phyloP scores from a whole-genome alignment of 495 filamentous ascomycete species.

The Pyrenula aspistea region DNA sequence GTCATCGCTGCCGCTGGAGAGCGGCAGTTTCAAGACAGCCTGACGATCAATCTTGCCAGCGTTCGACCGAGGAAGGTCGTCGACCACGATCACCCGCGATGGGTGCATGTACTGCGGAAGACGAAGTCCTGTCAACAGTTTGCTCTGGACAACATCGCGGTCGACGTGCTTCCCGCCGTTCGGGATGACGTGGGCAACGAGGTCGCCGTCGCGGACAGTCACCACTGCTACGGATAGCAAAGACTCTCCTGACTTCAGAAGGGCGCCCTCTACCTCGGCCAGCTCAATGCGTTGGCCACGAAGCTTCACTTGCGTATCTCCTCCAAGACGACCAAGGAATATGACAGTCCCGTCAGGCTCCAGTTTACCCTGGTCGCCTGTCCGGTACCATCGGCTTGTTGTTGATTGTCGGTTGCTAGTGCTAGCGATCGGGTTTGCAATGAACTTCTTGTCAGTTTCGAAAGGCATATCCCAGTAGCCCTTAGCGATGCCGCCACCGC shows the following conservation, averaged over 20 bases:
- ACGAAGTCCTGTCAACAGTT: slow-evolving; percentile 8
- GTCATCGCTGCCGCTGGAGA: slow-evolving; percentile 3
- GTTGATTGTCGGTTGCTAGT: slow-evolving; percentile 6
- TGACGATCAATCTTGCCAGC: slow-evolving; percentile 31
- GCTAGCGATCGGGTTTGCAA: slow-evolving; percentile 9
- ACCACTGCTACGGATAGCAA: background rate
- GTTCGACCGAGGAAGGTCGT: slow-evolving; percentile 25
- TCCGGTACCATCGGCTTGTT: slow-evolving; percentile 25
- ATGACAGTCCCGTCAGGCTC: slow-evolving; percentile 23
- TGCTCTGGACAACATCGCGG: slow-evolving; percentile 5
- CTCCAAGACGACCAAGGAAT: slow-evolving; percentile 25
- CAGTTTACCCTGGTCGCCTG: slow-evolving; percentile 26
- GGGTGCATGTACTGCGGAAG: slow-evolving; percentile 39
- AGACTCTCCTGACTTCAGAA: slow-evolving; percentile 2
- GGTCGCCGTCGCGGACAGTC: background rate
- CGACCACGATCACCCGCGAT: slow-evolving; percentile 18
- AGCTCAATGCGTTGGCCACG: slow-evolving; percentile 39
- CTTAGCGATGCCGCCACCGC: slow-evolving; percentile 16
- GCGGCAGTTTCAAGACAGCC: slow-evolving; percentile 10
- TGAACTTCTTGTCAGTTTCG: slow-evolving; percentile 11
- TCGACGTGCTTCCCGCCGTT: background rate
- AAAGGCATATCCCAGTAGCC: slow-evolving; percentile 21
- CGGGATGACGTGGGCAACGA: background rate
- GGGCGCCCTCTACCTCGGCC: slow-evolving; percentile 24
- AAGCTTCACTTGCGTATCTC: slow-evolving; percentile 37